These are phyloP conservation scores for Diatrype stigma DNA, from an alignment of 2,329 filamentous ascomycete species.

Conservation along the genomic window DNA sequence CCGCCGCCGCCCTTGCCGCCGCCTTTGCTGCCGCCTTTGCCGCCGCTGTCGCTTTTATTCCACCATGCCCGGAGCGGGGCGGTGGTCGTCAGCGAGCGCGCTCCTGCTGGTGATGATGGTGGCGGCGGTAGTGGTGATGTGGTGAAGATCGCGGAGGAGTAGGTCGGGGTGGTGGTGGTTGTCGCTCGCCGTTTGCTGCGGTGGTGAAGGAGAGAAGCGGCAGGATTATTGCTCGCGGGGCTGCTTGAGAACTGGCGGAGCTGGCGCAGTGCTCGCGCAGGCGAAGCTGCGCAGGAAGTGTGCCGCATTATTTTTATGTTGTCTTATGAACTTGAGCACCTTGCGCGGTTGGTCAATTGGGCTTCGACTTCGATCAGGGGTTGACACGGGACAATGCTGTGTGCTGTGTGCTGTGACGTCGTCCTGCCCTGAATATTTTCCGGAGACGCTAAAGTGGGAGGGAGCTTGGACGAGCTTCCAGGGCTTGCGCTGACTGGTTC, in stretches of 20 bases:
- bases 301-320: slow-evolving; percentile 22
- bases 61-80: slow-evolving; percentile 6
- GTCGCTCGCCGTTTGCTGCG: neutral
- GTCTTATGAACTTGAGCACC: neutral
- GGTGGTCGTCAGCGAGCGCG: slow-evolving; percentile 5
- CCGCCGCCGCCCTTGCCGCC: slow-evolving; percentile 2
- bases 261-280: slow-evolving; percentile 24
- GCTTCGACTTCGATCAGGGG: too few species aligned
- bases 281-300: slow-evolving; percentile 19
- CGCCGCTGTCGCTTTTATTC: neutral
- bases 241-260: slow-evolving; percentile 21
- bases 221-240: neutral
- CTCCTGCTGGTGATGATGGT: neutral
- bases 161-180: neutral
- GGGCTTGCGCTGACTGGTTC: too few species aligned
- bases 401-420: too few species aligned
- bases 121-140: too few species aligned
- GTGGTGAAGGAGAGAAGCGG: slow-evolving; percentile 11
- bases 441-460: too few species aligned
- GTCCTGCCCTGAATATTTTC: too few species aligned
- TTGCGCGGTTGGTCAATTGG: neutral
- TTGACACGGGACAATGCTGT: too few species aligned
- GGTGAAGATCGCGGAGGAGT: too few species aligned
- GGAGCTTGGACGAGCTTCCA: too few species aligned
- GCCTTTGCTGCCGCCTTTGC: slow-evolving; percentile 1